These are phyloP conservation scores for Lecanoromycetidae sp. DNA, from an alignment of 2,329 filamentous ascomycete genomes.

Conservation along the genomic window DNA sequence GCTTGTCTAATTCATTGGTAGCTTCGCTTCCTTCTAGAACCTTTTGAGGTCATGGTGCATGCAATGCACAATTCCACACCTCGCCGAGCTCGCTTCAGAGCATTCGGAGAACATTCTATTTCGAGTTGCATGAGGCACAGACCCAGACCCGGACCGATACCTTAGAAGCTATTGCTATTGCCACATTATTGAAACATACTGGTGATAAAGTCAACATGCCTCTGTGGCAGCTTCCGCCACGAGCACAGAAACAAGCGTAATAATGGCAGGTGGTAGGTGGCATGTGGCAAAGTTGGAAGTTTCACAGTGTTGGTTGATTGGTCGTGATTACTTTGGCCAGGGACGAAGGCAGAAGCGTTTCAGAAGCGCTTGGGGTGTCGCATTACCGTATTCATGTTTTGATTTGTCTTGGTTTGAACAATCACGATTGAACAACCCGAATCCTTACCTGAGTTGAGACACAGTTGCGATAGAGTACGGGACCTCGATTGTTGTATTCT, in stretches of 20 bases:
- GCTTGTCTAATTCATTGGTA: background rate
- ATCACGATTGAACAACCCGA: no score
- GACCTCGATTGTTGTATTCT: no score
- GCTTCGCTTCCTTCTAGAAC: constrained; percentile 1
- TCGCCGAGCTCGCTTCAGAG: no score
- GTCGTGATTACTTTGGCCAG: background rate
- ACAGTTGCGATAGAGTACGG: no score
- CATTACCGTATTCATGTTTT: no score
- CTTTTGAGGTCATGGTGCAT: background rate
- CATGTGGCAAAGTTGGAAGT: background rate
- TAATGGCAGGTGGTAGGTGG: background rate
- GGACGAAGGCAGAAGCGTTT: constrained; percentile 1
- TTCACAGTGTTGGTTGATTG: background rate
- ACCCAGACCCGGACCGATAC: no score
- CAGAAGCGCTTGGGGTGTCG: constrained; percentile 6
- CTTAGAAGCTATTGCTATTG: background rate
- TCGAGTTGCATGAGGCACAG: constrained; percentile 4
- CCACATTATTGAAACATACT: background rate
- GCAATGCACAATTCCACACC: background rate
- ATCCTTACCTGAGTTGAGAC: no score
- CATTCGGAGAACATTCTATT: constrained; percentile 3
- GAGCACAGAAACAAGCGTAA: background rate
- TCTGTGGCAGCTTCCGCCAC: background rate
- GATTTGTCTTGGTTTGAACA: no score
- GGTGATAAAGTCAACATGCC: background rate